These are phyloP conservation scores for Paulownia fortunei DNA, from an alignment of 257 asterid species.

Conservation along the genomic window DNA sequence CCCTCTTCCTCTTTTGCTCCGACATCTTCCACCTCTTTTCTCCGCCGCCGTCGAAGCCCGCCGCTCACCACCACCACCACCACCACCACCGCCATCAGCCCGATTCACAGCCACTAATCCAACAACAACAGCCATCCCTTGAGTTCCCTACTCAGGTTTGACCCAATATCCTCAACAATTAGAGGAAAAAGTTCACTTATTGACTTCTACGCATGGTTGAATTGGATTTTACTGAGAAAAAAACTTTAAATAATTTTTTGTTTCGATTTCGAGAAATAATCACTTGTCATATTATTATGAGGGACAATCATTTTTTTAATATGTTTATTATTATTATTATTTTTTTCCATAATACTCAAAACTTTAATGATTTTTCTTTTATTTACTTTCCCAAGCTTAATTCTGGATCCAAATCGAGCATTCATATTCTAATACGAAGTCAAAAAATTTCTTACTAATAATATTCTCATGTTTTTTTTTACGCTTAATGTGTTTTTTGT, in stretches of 20 bases:
- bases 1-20: constrained; percentile 84
- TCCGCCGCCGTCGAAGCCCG: constrained; percentile 75
- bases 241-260: neutral
- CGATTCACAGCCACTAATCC: constrained; percentile 50
- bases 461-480: neutral
- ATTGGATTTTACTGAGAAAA: constrained; percentile 17
- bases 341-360: neutral
- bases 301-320: too few species aligned
- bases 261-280: neutral
- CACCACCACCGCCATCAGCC: constrained; percentile 42
- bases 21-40: constrained; percentile 77
- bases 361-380: neutral
- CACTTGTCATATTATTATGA: neutral
- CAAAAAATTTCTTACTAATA: too few species aligned
- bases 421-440: too few species aligned
- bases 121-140: constrained; percentile 53
- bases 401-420: neutral
- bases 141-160: constrained; percentile 79
- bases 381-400: neutral
- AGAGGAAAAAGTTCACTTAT: neutral
- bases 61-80: constrained; percentile 52
- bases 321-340: neutral
- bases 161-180: neutral
- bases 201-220: constrained; percentile 1
- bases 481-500: constrained; percentile 33